These are phyloP conservation scores for Calonectria fujianensis DNA, from an alignment of 2,329 filamentous ascomycete genomes.

Conservation along the genomic window DNA sequence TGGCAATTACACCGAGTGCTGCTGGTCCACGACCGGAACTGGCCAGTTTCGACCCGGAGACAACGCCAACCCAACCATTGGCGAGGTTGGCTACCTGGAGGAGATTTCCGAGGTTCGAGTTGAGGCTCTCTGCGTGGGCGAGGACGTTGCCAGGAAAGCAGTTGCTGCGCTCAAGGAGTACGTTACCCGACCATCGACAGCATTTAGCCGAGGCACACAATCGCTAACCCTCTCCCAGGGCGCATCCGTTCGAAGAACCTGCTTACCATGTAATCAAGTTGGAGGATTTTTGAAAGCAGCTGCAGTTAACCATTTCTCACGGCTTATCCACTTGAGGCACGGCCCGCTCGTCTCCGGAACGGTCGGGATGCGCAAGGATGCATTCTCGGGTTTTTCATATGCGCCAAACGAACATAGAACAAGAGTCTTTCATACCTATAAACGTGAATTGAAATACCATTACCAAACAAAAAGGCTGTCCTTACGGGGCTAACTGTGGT, in stretches of 20 bases:
- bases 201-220: background rate
- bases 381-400: background rate
- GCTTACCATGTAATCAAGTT: constrained; percentile 18
- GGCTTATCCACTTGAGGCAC: background rate
- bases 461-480: background rate
- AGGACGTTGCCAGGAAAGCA: constrained; percentile 72
- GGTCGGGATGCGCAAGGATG: background rate
- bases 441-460: background rate
- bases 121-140: constrained; percentile 77
- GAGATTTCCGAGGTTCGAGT: constrained; percentile 75
- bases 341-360: background rate
- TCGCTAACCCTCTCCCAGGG: background rate
- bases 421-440: background rate
- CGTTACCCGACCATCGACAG: constrained; percentile 53
- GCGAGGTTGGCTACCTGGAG: constrained; percentile 73
- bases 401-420: background rate
- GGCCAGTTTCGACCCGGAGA: constrained; percentile 80
- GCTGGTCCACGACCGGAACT: constrained; percentile 70
- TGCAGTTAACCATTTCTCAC: background rate
- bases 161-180: constrained; percentile 80
- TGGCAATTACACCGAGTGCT: constrained; percentile 73
- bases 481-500: background rate
- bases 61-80: constrained; percentile 77
- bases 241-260: constrained; percentile 11
- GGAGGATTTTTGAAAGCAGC: constrained; percentile 11